Base-by-base conservation (phyloP, 2,329 filamentous ascomycete genomes). In the Remersonia thermophila region DNA sequence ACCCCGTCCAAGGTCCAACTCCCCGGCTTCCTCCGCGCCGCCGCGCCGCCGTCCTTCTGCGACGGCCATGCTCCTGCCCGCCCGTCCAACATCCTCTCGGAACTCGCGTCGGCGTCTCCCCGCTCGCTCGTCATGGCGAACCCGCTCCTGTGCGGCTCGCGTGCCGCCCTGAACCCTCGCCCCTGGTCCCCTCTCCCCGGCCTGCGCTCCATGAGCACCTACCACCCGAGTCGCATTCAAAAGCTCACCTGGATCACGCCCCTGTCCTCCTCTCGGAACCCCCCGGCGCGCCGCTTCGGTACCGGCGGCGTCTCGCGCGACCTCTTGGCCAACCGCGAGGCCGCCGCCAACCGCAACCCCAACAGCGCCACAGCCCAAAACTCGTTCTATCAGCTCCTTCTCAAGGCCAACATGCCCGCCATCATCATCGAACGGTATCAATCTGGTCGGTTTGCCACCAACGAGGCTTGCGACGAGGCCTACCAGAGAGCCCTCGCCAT, bases 391-490 rank as follows among this genome's bases (percentile, higher is more conserved):
- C 81, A 89, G 55, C 80, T 87, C 31, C 73, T 98, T 11, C 69
- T 95, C 37, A 82, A 83, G 54, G 86, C 89, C 35, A 91, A 93
- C 52, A 87, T 95, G 82, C 84, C 89, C 13, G 80, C 86, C 35
- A 93, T 98, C 44, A 67, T 98, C 38, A 73, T 95, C 41, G 86
- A 96, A 59, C 72, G 91, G 51, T 91, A 94, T 58, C 78, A 86
- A 54, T 86, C 81, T 12, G 48, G 47, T 32, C 76, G 80, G 37
- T 98, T 87, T 56, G 87, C 87, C 9, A 76, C 75, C 14, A 95
- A 89, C 55, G 57, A 76, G 12, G 73, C 75, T 10, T 80, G 80
- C n/a, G 83, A 93, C 39, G 71, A 79, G 32, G 73, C 80, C 16
- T 96, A 93, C 57, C 67, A 77, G 35, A 80, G 78, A 53, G 86